Percentiles rank a stretch among this genome's conserved stretches.
Evolutionary conservation across 2,329 filamentous ascomycete species (phyloP).

Genomic region (Juglanconis juglandina): DNA sequence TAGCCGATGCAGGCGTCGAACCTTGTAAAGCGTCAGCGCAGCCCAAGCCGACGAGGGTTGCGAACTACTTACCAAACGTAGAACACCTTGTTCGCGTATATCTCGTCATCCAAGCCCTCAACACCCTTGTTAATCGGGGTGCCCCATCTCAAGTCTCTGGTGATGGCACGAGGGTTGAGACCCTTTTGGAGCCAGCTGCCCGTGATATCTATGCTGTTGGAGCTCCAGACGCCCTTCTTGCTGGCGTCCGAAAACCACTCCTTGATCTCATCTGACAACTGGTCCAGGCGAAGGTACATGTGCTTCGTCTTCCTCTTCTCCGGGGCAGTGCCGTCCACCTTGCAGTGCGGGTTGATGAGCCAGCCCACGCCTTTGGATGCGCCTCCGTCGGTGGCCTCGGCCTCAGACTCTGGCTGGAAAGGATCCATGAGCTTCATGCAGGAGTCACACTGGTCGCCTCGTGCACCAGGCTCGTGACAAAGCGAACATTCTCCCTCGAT

Average conservation of each 20-base stretch:
- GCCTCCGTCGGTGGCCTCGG: constrained; percentile 28
- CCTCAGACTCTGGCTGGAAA: constrained; percentile 49
- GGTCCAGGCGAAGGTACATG: constrained; percentile 82
- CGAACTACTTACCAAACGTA: constrained; percentile 57
- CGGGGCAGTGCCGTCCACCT: constrained; percentile 80
- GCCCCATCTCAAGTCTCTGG: constrained; percentile 90
- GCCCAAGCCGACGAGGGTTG: neutral
- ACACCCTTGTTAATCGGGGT: constrained; percentile 51
- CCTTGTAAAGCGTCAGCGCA: constrained; percentile 11
- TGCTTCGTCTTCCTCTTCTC: constrained; percentile 82
- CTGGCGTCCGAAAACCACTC: constrained; percentile 74
- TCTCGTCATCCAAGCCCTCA: constrained; percentile 49
- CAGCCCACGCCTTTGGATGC: constrained; percentile 42
- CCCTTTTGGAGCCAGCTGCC: constrained; percentile 81
- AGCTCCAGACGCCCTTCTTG: constrained; percentile 71
- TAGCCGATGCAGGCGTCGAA: constrained; percentile 82
- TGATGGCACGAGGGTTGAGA: constrained; percentile 82
- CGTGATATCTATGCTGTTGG: constrained; percentile 73
- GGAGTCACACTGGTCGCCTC: constrained; percentile 57
- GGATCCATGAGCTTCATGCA: constrained; percentile 71
- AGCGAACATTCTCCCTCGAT: constrained; percentile 77
- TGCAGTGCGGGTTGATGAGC: constrained; percentile 73
- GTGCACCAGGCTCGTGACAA: constrained; percentile 68
- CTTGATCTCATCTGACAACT: constrained; percentile 72
- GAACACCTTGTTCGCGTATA: constrained; percentile 66